These are phyloP conservation scores for Cocos nucifera DNA, from an alignment of 176 grass and related monocot genomes.

Conservation along the genomic window DNA sequence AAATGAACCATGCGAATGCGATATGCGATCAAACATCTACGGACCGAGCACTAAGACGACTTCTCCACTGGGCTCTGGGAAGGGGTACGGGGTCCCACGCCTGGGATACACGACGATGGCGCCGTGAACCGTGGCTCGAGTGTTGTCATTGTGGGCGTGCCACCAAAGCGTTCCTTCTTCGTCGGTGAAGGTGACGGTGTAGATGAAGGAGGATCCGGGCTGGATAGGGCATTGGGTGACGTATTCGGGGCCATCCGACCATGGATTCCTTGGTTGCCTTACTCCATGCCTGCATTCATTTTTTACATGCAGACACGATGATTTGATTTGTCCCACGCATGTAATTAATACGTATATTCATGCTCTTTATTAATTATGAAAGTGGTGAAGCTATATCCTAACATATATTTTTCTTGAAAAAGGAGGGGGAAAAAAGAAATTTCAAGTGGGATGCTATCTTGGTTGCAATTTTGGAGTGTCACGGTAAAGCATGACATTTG, in stretches of 20 bases:
- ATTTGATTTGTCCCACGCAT: too few species aligned
- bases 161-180: slow-evolving; percentile 13
- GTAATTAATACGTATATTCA: too few species aligned
- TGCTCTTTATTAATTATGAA: too few species aligned
- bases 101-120: slow-evolving; percentile 3
- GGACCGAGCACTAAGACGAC: slow-evolving; percentile 3
- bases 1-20: too few species aligned
- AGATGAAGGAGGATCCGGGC: background rate
- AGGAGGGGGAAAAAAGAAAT: too few species aligned
- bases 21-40: too few species aligned
- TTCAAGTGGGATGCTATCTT: too few species aligned
- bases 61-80: background rate
- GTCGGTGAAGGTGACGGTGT: background rate
- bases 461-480: too few species aligned
- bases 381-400: too few species aligned
- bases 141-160: slow-evolving; percentile 8
- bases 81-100: background rate
- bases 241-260: slow-evolving; percentile 7
- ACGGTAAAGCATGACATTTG: too few species aligned
- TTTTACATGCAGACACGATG: too few species aligned
- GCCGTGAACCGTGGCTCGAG: slow-evolving; percentile 6
- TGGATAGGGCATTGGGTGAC: slow-evolving; percentile 1
- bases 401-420: too few species aligned
- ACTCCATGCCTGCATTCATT: slow-evolving; percentile 8
- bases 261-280: slow-evolving; percentile 10